Conservation (phyloP, 192 early-diverging fungal species). For the Coemansia javaensis region DNA sequence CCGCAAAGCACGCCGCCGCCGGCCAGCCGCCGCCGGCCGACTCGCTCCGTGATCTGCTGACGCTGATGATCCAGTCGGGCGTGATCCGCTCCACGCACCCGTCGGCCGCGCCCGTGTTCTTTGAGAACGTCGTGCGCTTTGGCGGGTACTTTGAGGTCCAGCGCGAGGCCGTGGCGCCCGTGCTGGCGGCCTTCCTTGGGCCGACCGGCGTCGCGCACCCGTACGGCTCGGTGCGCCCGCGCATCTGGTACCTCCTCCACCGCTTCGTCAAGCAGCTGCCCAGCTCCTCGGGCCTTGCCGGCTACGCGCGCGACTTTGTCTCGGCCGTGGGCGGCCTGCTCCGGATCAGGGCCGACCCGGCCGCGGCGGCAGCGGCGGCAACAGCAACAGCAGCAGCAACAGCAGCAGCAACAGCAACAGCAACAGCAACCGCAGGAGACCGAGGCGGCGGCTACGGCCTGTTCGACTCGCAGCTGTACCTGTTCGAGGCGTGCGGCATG, state of each 20-base stretch:
- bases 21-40: slow-evolving; percentile 13
- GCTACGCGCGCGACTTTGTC: slow-evolving; percentile 50
- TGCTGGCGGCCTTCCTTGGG: slow-evolving; percentile 42
- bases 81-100: slow-evolving; percentile 29
- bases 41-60: slow-evolving; percentile 33
- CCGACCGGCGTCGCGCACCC: slow-evolving; percentile 69
- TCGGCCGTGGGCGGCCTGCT: slow-evolving; percentile 59
- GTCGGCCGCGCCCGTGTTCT: slow-evolving; percentile 31
- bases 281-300: slow-evolving; percentile 14
- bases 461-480: slow-evolving; percentile 78
- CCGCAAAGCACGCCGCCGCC: slow-evolving; percentile 17
- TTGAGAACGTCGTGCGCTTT: slow-evolving; percentile 48
- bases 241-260: slow-evolving; percentile 85
- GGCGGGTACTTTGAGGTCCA: slow-evolving; percentile 42
- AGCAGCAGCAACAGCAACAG: slow-evolving; percentile 6
- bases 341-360: slow-evolving; percentile 61
- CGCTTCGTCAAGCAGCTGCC: slow-evolving; percentile 73
- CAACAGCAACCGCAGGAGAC: not conserved
- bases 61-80: slow-evolving; percentile 48
- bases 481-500: slow-evolving; percentile 91
- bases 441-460: slow-evolving; percentile 39
- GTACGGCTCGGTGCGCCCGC: slow-evolving; percentile 60
- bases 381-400: slow-evolving; percentile 6
- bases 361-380: slow-evolving; percentile 4
- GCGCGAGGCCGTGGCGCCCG: slow-evolving; percentile 25